A percentile compares a stretch with the other conserved stretches of the same genome.
These are phyloP conservation scores for Blastosporella zonata DNA, from an alignment of 1,284 basidiomycete genomes.

Conservation along the genomic window DNA sequence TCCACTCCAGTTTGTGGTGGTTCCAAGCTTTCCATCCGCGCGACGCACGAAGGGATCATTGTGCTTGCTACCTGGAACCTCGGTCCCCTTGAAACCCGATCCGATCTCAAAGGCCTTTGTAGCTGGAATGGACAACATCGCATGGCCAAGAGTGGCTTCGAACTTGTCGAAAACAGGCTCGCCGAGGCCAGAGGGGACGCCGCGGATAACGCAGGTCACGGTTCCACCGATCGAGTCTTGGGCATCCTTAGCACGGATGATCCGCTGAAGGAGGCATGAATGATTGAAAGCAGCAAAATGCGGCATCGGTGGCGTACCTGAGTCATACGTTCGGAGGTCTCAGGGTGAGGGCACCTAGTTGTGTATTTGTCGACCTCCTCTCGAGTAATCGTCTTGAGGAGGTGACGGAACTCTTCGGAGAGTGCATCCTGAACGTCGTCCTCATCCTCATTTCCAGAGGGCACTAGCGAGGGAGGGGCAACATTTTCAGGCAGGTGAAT, in stretches of 20 bases:
- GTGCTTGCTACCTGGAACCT: constrained; percentile 89
- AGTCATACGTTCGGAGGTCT: constrained; percentile 89
- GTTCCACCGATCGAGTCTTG: constrained; percentile 97
- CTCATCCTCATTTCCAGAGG: constrained; percentile 50
- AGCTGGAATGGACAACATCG: constrained; percentile 98
- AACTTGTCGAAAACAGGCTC: constrained; percentile 99
- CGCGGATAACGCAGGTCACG: constrained; percentile 93
- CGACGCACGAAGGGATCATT: constrained; percentile 87
- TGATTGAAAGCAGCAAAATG: constrained; percentile 8
- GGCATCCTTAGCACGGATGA: constrained; percentile 88
- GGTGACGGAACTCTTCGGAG: constrained; percentile 78
- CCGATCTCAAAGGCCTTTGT: constrained; percentile 99
- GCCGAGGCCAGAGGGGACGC: constrained; percentile 87
- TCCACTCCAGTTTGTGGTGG: constrained; percentile 93
- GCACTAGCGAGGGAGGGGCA: constrained; percentile 28
- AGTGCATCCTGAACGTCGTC: constrained; percentile 79
- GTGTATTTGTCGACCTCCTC: constrained; percentile 86
- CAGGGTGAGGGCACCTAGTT: constrained; percentile 89
- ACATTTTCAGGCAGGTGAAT: constrained; percentile 69
- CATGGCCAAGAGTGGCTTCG: constrained; percentile 94
- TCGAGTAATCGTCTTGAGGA: constrained; percentile 81
- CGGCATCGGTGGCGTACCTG: constrained; percentile 46
- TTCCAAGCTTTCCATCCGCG: constrained; percentile 74
- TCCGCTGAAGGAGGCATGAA: constrained; percentile 55
- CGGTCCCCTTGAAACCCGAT: constrained; percentile 95